Conservation (phyloP, 495 filamentous ascomycete genomes). For the Cladorrhinum samala region DNA sequence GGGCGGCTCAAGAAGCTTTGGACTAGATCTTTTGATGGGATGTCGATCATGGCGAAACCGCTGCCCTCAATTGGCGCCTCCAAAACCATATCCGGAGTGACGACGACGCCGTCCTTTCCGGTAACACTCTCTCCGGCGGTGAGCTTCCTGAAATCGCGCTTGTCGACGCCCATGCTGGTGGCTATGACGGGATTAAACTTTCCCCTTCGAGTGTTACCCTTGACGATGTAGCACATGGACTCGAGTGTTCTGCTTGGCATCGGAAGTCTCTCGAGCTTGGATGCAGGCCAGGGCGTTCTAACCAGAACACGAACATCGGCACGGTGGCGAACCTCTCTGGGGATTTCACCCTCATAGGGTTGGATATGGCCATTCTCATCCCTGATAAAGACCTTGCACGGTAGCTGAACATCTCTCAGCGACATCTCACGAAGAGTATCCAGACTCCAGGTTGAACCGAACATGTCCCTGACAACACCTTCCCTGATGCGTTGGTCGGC, state of each 20-base stretch:
- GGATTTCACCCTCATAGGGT: constrained; percentile 59
- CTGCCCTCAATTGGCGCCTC: constrained; percentile 27
- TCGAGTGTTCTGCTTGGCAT: constrained; percentile 54
- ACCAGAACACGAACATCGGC: constrained; percentile 69
- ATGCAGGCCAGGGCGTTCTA: constrained; percentile 77
- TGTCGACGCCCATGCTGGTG: constrained; percentile 48
- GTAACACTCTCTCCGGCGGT: constrained; percentile 45
- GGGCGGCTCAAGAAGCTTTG: constrained; percentile 56
- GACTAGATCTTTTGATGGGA: constrained; percentile 64
- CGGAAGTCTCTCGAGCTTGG: constrained; percentile 57
- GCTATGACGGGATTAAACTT: constrained; percentile 70
- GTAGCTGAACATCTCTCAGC: constrained; percentile 58
- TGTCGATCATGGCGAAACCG: constrained; percentile 73
- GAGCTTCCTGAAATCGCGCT: constrained; percentile 47
- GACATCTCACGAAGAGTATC: constrained; percentile 60
- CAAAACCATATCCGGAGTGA: constrained; percentile 51
- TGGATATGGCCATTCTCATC: constrained; percentile 59
- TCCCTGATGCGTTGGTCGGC: constrained; percentile 45
- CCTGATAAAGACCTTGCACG: constrained; percentile 63
- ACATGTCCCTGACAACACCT: constrained; percentile 69
- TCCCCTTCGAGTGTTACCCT: constrained; percentile 65
- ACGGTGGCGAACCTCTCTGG: constrained; percentile 41
- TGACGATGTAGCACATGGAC: constrained; percentile 80
- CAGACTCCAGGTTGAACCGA: constrained; percentile 66
- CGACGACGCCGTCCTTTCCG: constrained; percentile 47